Conservation (phyloP, 257 asterid species). For the Penstemon barbatus region DNA sequence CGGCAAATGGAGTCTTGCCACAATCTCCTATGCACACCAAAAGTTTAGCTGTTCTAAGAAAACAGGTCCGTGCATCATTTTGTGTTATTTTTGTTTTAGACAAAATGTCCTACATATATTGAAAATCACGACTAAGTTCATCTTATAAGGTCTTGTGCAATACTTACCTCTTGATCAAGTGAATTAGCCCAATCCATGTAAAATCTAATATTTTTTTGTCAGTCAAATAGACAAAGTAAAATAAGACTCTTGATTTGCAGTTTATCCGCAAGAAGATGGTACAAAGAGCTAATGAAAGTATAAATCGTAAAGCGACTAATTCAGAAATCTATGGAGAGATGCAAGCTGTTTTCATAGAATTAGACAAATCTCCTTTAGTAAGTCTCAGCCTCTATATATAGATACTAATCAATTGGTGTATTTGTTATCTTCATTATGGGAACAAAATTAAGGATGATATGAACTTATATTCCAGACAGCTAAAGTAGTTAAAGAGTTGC, state of each 20-base stretch:
- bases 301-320: slow-evolving; percentile 42
- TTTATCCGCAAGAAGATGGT: slow-evolving; percentile 56
- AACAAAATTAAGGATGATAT: background rate
- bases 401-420: background rate
- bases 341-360: slow-evolving; percentile 56
- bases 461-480: slow-evolving; percentile 30
- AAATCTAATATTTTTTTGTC: too few species aligned
- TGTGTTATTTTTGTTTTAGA: too few species aligned
- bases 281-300: slow-evolving; percentile 47
- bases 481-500: slow-evolving; percentile 42
- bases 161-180: too few species aligned
- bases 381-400: slow-evolving; percentile 11
- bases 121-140: too few species aligned
- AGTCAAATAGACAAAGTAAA: too few species aligned
- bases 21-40: slow-evolving; percentile 72
- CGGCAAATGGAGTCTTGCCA: slow-evolving; percentile 70
- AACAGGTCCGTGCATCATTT: slow-evolving; percentile 32
- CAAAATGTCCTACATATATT: too few species aligned
- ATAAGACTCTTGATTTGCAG: slow-evolving; percentile 20
- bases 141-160: too few species aligned
- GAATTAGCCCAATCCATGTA: too few species aligned
- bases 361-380: slow-evolving; percentile 51
- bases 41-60: slow-evolving; percentile 52
- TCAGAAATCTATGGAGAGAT: slow-evolving; percentile 59
- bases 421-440: background rate